Percentiles rank a stretch among this genome's conserved stretches.
These are phyloP conservation scores for Xerocomus spinulosus DNA, from an alignment of 768 basidiomycete species.

Conservation along the genomic window DNA sequence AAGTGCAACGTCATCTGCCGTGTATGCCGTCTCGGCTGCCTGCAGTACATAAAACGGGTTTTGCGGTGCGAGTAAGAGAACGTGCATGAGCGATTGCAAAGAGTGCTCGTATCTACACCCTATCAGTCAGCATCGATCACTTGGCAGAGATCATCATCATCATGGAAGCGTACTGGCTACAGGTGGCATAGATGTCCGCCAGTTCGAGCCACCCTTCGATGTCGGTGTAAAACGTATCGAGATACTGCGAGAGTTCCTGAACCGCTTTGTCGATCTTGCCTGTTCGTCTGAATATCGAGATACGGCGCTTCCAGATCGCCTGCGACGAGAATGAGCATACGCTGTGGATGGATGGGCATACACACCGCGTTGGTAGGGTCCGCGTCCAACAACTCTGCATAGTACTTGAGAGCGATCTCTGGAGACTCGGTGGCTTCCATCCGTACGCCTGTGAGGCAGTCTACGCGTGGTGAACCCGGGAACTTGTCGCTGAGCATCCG, in stretches of 20 bases:
- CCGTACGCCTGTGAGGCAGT: constrained; percentile 71
- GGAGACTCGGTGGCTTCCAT: constrained; percentile 64
- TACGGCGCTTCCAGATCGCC: constrained; percentile 79
- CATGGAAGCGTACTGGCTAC: constrained; percentile 57
- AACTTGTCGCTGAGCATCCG: constrained; percentile 61
- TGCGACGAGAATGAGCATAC: constrained; percentile 3
- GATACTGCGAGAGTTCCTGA: constrained; percentile 62
- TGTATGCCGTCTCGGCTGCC: constrained; percentile 85
- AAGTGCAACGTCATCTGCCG: constrained; percentile 66
- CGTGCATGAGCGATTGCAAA: constrained; percentile 75
- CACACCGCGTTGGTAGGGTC: constrained; percentile 72
- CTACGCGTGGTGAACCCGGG: constrained; percentile 74
- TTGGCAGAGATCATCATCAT: background rate
- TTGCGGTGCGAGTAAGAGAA: constrained; percentile 75
- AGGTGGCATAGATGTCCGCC: constrained; percentile 70
- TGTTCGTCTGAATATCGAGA: constrained; percentile 61
- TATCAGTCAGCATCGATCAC: background rate
- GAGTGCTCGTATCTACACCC: constrained; percentile 61
- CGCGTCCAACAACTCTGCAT: constrained; percentile 52
- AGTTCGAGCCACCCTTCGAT: constrained; percentile 86
- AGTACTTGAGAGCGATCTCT: constrained; percentile 57
- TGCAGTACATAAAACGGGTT: constrained; percentile 83
- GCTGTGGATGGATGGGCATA: constrained; percentile 1
- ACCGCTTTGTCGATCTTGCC: constrained; percentile 65
- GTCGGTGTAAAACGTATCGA: constrained; percentile 88